Evolutionary conservation across 2,329 filamentous ascomycete species (phyloP).

Genomic region (Penicillium sp.): DNA sequence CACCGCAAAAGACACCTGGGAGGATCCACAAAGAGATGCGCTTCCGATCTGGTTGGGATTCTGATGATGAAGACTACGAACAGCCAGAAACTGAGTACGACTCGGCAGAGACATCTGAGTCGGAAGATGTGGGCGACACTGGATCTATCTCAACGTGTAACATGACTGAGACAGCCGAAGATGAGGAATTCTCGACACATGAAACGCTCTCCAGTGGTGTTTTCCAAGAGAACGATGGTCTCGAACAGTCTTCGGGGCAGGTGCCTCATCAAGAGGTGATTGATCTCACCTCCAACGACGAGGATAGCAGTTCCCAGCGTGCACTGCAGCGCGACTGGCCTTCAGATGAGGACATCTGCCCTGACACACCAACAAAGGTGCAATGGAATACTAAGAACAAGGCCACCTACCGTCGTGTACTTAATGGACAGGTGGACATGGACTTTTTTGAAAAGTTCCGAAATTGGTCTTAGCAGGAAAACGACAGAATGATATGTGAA

Average conservation of each 20-base stretch:
- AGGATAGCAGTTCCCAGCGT: neutral
- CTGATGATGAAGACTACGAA: neutral
- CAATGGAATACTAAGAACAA: neutral
- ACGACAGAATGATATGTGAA: neutral
- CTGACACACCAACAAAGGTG: neutral
- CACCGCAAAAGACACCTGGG: neutral
- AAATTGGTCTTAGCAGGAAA: neutral
- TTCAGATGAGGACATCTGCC: neutral
- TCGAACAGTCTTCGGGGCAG: neutral
- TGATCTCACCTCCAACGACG: neutral
- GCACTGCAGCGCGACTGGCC: conserved; percentile 1
- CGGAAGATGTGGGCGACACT: neutral
- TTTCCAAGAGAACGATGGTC: neutral
- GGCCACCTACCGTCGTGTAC: neutral
- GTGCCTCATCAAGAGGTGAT: neutral
- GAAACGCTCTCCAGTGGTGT: neutral
- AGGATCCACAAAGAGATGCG: neutral
- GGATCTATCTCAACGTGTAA: neutral
- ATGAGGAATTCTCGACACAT: neutral
- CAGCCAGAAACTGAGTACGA: neutral
- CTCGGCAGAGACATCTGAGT: neutral
- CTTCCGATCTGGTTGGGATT: neutral
- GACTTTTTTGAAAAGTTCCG: neutral
- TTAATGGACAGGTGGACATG: neutral
- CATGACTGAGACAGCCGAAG: neutral